Evolutionary conservation across 192 early-diverging fungal species (phyloP), one percentile per base, ranked within the genome.

Genomic region (Paraglomus brasilianum): DNA sequence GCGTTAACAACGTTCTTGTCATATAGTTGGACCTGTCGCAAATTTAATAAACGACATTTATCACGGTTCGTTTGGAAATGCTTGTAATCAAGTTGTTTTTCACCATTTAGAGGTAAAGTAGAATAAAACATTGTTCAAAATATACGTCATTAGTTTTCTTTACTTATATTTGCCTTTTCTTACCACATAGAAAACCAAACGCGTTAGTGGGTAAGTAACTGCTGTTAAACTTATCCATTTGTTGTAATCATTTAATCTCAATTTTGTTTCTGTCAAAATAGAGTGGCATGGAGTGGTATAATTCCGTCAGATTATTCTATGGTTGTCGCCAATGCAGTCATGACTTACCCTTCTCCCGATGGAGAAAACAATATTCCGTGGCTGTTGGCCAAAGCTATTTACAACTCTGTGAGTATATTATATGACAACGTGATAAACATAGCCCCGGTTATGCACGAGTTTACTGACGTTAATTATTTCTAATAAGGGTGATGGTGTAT

Each of bases 321-420:
- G 30, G 56, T 58, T 15, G 41, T 24, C 8, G 41, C 56, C 11
- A 36, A 9, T 24, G 13, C 17, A 15, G 1, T 21, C 4, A 15
- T 39, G 36, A 21, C 19, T 6, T 9, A 10, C 17, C 21, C 30
- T 13, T 38, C 56, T 21, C 56, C 56, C 19, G 36, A 58, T 39
- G 38, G 41, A 58, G 30, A 8, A 5, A 58, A 40, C 4, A 58
- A 58, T 39, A n/a, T 58, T 58, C 56, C 56, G 41, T 58, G 56
- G 56, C 14, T 58, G 19, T 11, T 58, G 41, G 41, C 56, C 30
- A 11, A 58, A 40, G 19, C 56, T 8, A 58, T 39, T 8, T 10
- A 19, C n/a, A n/a, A n/a, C n/a, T n/a, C n/a, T n/a, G n/a, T n/a
- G n/a, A n/a, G n/a, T n/a, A n/a, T n/a, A n/a, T n/a, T n/a, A n/a